Evolutionary conservation across 2,329 filamentous ascomycete genomes (phyloP), one percentile per base, ranked within the genome.

Genomic region (Gliomastix tumulicola): DNA sequence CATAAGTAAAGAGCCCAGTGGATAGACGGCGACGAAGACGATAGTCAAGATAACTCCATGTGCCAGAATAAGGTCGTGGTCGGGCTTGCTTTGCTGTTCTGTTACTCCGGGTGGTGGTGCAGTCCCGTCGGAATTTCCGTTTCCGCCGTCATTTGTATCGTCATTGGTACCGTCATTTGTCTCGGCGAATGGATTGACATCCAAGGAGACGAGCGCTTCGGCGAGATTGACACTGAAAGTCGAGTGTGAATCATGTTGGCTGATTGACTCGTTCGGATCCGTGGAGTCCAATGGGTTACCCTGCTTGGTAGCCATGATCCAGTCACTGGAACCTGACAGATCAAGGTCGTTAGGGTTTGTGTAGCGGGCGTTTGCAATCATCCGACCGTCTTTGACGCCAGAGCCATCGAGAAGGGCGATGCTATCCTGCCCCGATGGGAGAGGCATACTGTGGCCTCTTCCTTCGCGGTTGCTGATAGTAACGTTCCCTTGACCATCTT

Each of bases 1-100:
- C 69, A 82, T 80, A 28, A 79, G 51, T 4, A 76, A 57, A 8
- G 78, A 66, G 6, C 77, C 79, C 4, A 80, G 44, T 1, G 79
- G 79, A 43, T 79, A 82, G 16, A 79, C 56, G 12, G 74, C 48
- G 5, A 74, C 65, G 44, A 81, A 77, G 15, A 73, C 69, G 31
- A 81, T 49, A 18, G 69, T 68, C 76, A 82, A 78, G 48, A 82
- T 58, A 44, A 78, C 62, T 34, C 76, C 79, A 42, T 82, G 77
- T 0, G 68, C 55, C 7, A 64, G 50, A n/a, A 66, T 34, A 9
- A 63, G 47, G 4, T 47, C 50, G 11, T 50, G 42, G 35, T 38
- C 36, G 23, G 38, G 44, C 4, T 32, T 33, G 11, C 25, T 28
- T 13, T 28, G n/a, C 17, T 34, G 40, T 9, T 28, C 25, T 28